Evolutionary conservation across 2,329 filamentous ascomycete genomes (phyloP).

Genomic region (Mariannaea sp.): DNA sequence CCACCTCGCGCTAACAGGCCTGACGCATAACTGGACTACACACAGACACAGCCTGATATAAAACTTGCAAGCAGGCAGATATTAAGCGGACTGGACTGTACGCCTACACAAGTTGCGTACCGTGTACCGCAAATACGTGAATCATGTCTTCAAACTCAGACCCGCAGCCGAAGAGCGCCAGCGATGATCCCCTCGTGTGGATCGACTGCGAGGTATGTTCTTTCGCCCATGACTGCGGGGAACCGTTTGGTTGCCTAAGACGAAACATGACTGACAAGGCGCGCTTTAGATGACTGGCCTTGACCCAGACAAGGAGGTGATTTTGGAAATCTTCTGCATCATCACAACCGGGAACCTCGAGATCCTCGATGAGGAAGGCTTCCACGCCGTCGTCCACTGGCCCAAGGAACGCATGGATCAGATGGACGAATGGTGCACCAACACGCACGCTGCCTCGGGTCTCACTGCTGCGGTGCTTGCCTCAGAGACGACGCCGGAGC

Average conservation of each 20-base stretch:
- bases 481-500: conserved; percentile 72
- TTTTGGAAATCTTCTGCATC: conserved; percentile 91
- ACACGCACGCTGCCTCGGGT: conserved; percentile 79
- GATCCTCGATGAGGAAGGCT: conserved; percentile 75
- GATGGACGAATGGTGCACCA: conserved; percentile 90
- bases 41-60: too few relatives aligned
- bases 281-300: conserved; percentile 75
- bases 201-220: conserved; percentile 69
- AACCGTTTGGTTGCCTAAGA: neutral
- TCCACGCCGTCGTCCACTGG: conserved; percentile 80
- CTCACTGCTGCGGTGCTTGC: conserved; percentile 76
- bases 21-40: neutral
- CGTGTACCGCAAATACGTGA: conserved; percentile 21
- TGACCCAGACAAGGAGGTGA: conserved; percentile 77
- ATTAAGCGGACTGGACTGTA: neutral
- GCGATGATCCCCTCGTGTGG: conserved; percentile 74
- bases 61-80: neutral
- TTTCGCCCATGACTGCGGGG: neutral
- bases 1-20: neutral
- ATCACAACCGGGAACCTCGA: conserved; percentile 82
- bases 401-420: conserved; percentile 68
- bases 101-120: neutral
- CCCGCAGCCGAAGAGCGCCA: conserved; percentile 34
- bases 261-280: conserved; percentile 17
- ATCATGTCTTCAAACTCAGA: conserved; percentile 20